A percentile compares a stretch with the other conserved stretches of the same genome.
Evolutionary conservation across 192 early-diverging fungal species (phyloP).

Genomic region (Pilobolus umbonatus): DNA sequence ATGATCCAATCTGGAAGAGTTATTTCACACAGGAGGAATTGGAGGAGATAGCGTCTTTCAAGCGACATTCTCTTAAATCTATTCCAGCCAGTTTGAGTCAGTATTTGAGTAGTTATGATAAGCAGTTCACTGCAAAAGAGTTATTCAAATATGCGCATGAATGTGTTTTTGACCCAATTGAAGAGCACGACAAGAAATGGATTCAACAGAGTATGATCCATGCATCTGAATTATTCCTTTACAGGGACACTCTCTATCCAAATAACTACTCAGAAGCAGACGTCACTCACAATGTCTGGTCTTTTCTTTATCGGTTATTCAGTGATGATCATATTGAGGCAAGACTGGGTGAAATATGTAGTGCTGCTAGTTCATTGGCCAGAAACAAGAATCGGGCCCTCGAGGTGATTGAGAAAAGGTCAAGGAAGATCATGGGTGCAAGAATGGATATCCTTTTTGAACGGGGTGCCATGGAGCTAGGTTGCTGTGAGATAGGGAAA

Average conservation of each 20-base stretch:
- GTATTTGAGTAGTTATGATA: slow-evolving; percentile 5
- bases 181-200: slow-evolving; percentile 10
- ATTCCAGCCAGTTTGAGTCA: neutral
- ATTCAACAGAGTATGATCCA: neutral
- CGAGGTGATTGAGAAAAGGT: neutral
- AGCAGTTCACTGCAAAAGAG: neutral
- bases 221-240: neutral
- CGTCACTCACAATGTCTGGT: neutral
- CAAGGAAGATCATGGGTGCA: neutral
- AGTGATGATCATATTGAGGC: neutral
- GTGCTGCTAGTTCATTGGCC: slow-evolving; percentile 9
- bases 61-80: neutral
- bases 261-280: slow-evolving; percentile 6
- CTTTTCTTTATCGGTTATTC: slow-evolving; percentile 6
- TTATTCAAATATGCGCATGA: slow-evolving; percentile 1
- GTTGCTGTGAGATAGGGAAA: slow-evolving; percentile 2
- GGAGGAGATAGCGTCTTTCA: neutral
- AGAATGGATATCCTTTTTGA: slow-evolving; percentile 1
- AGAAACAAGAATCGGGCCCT: slow-evolving; percentile 1
- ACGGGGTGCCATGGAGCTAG: neutral
- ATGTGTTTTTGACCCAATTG: neutral
- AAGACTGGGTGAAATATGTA: neutral
- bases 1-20: neutral
- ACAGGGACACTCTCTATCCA: neutral
- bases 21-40: neutral